These are phyloP conservation scores for Tricholoma saponaceum DNA, from an alignment of 768 basidiomycete genomes.

Conservation along the genomic window DNA sequence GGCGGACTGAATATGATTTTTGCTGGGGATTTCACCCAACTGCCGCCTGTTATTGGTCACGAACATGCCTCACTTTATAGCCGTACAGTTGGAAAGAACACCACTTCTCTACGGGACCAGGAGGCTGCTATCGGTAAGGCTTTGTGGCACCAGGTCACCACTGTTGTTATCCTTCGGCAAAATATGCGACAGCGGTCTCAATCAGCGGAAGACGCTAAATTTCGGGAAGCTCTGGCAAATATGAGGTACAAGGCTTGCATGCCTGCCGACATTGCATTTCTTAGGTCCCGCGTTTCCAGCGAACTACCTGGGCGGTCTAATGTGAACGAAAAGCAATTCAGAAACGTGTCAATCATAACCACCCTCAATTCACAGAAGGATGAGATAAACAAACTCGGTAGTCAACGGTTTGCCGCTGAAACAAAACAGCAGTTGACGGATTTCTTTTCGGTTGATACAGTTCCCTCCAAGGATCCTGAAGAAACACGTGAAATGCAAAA, in stretches of 20 bases:
- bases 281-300: conserved; percentile 14
- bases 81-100: too few species aligned
- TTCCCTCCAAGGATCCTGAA: too few species aligned
- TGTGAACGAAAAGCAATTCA: conserved; percentile 14
- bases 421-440: background rate
- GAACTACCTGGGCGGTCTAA: background rate
- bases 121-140: too few species aligned
- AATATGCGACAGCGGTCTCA: conserved; percentile 32
- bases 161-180: conserved; percentile 1
- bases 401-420: conserved; percentile 25
- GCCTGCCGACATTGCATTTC: too few species aligned
- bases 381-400: conserved; percentile 26
- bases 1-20: conserved; percentile 33
- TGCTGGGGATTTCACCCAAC: conserved; percentile 42
- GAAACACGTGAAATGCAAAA: too few species aligned
- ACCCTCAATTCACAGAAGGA: conserved; percentile 25
- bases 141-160: too few species aligned
- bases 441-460: too few species aligned
- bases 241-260: conserved; percentile 6
- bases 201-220: conserved; percentile 16
- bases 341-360: conserved; percentile 31
- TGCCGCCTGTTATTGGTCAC: conserved; percentile 27
- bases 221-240: conserved; percentile 26
- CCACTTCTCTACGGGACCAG: too few species aligned
- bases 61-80: too few species aligned